These are phyloP conservation scores for Clonostachys rhizophaga DNA, from an alignment of 2,329 filamentous ascomycete species.

Conservation along the genomic window DNA sequence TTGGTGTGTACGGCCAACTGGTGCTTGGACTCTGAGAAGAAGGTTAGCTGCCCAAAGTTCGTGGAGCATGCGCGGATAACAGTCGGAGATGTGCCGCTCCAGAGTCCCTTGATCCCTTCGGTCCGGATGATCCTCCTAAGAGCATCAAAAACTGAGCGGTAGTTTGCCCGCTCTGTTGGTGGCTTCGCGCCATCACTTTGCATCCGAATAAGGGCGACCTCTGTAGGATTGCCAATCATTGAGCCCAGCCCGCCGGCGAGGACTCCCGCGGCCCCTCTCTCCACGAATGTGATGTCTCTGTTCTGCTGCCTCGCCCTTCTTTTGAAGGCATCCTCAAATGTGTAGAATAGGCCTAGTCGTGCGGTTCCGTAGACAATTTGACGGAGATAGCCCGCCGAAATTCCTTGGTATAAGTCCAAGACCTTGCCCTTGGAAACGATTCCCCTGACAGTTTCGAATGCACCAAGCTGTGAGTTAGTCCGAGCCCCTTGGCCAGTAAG, in stretches of 20 bases:
- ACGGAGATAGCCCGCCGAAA: conserved; percentile 85
- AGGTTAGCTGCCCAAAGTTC: conserved; percentile 95
- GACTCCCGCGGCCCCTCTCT: conserved; percentile 82
- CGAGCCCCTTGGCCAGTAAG: conserved; percentile 86
- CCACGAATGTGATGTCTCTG: conserved; percentile 71
- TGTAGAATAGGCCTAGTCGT: conserved; percentile 93
- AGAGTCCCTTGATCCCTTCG: conserved; percentile 79
- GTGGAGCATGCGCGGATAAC: conserved; percentile 95
- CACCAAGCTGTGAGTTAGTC: conserved; percentile 76
- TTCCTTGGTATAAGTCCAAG: conserved; percentile 86
- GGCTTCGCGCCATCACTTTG: conserved; percentile 94
- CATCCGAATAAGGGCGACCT: conserved; percentile 95
- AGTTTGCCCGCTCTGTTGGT: conserved; percentile 79
- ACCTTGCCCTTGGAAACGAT: conserved; percentile 83
- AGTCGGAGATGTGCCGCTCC: conserved; percentile 86
- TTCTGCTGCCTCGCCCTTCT: conserved; percentile 67
- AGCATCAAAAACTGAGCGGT: conserved; percentile 90
- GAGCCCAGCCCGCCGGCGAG: conserved; percentile 85
- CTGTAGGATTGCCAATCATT: conserved; percentile 92
- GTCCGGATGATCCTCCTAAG: conserved; percentile 71
- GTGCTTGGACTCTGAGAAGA: conserved; percentile 94
- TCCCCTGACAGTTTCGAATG: conserved; percentile 75
- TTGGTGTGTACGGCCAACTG: conserved; percentile 69
- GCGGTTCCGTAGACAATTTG: conserved; percentile 98
- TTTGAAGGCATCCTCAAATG: conserved; percentile 76